Evolutionary conservation across 805 yeast species (phyloP), one percentile per base, ranked within the genome.

Genomic region (Kockiozyma suomiensis): DNA sequence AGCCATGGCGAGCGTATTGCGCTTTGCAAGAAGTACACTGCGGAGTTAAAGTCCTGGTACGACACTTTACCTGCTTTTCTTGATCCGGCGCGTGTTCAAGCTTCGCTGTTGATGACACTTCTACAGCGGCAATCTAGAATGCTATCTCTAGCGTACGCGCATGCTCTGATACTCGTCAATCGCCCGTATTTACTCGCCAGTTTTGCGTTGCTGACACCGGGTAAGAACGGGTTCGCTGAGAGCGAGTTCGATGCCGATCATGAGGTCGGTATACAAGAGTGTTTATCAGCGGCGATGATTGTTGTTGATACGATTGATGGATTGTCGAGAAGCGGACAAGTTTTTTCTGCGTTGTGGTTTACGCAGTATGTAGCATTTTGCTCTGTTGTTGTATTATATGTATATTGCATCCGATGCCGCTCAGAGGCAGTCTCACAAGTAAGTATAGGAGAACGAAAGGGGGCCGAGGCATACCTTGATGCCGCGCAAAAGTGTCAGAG

Each of bases 351-450:
- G n/a, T 50, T 58, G 17, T 61, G 65, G 65, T 54, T 61, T 30
- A 61, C 65, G 6, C 65, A 61, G 45, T 61, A 61, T 26, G 65
- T 59, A 17, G 53, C 58, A 25, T 61, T 61, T 51, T 61, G 65
- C 25, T 25, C 65, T 13, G 63, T 61, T 17, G 63, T 61, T 3
- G 63, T 47, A 25, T 46, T 61, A 21, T 61, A 58, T 42, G 58
- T 61, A 35, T 55, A 58, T 30, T 23, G 50, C 28, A 59, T 61
- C 35, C 47, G 62, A n/a, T 25, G 54, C 17, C 32, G 54, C 8
- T 35, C 60, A n/a, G 57, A 40, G 19, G 37, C 26, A 35, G 30
- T 13, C 17, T 25, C 26, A 32, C 13, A 28, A 15, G 19, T 15
- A 21, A 5, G 21, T 10, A 6, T 7, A 30, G 50, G 12, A 19